Conservation (phyloP, 176 grass and related monocot genomes). For the Metroxylon sagu region DNA sequence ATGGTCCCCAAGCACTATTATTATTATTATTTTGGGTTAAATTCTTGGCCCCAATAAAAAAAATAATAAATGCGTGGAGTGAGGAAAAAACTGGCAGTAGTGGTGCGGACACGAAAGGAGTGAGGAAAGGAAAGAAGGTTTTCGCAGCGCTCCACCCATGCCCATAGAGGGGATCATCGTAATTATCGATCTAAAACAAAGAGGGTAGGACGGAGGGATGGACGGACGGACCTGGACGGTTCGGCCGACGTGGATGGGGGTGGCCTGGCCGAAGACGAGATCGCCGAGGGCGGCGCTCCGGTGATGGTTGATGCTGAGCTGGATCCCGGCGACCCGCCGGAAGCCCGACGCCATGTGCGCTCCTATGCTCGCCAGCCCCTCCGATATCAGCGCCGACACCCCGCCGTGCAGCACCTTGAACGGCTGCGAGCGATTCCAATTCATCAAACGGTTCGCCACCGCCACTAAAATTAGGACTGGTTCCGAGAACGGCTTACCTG, state of each 20-base stretch:
- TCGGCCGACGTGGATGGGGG: conserved; percentile 52
- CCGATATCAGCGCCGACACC: conserved; percentile 65
- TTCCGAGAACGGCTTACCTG: conserved; percentile 29
- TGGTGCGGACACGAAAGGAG: too few species aligned
- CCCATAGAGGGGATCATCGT: too few species aligned
- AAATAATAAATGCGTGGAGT: too few species aligned
- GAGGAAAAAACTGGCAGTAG: too few species aligned
- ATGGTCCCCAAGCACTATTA: too few species aligned
- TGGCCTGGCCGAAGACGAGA: conserved; percentile 54
- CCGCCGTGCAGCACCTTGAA: conserved; percentile 95
- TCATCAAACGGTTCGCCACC: too few species aligned
- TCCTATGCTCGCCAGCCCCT: conserved; percentile 83
- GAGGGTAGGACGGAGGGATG: background rate
- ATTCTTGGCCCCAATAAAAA: too few species aligned
- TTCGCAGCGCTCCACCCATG: too few species aligned
- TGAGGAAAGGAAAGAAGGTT: too few species aligned
- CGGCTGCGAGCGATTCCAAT: conserved; percentile 29
- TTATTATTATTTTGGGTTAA: too few species aligned
- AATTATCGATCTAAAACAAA: background rate
- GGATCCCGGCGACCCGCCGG: conserved; percentile 67
- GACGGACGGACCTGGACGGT: conserved; percentile 44
- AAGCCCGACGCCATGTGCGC: conserved; percentile 80
- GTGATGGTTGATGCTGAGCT: conserved; percentile 91
- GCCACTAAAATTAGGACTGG: too few species aligned
- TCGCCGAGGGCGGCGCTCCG: conserved; percentile 54